Evolutionary conservation across 768 basidiomycete genomes (phyloP).

Genomic region (Calvatia gigantea): DNA sequence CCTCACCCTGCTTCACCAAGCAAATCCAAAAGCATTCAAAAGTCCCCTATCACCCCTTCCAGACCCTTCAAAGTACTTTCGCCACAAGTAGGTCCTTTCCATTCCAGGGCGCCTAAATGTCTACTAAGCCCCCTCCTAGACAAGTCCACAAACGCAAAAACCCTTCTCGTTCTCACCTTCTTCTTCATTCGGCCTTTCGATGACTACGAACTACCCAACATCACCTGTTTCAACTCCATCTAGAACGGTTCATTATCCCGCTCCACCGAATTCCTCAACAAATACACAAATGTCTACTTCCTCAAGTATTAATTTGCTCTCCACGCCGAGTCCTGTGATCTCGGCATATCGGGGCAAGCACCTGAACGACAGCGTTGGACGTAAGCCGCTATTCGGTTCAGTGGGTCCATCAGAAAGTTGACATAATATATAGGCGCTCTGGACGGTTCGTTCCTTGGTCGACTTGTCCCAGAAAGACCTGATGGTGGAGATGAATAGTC

Average conservation of each 20-base stretch:
- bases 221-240: slow-evolving; percentile 42
- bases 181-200: slow-evolving; percentile 27
- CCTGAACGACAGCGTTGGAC: slow-evolving; percentile 30
- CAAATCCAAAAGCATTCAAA: slow-evolving; percentile 23
- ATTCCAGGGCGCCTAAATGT: not conserved
- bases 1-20: slow-evolving; percentile 30
- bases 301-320: slow-evolving; percentile 29
- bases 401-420: not conserved
- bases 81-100: slow-evolving; percentile 31
- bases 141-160: slow-evolving; percentile 40
- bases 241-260: slow-evolving; percentile 32
- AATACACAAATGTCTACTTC: slow-evolving; percentile 26
- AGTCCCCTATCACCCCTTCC: slow-evolving; percentile 27
- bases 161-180: slow-evolving; percentile 38
- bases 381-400: slow-evolving; percentile 23
- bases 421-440: slow-evolving; percentile 28
- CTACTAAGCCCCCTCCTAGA: slow-evolving; percentile 19
- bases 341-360: slow-evolving; percentile 42
- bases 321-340: slow-evolving; percentile 39
- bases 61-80: slow-evolving; percentile 36
- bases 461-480: slow-evolving; percentile 15
- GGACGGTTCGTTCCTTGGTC: slow-evolving; percentile 37
- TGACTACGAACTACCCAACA: slow-evolving; percentile 26
- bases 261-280: slow-evolving; percentile 27
- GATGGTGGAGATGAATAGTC: slow-evolving; percentile 19